Evolutionary conservation across 441 rosid species (phyloP).

Genomic region (Euphorbia celastroides): DNA sequence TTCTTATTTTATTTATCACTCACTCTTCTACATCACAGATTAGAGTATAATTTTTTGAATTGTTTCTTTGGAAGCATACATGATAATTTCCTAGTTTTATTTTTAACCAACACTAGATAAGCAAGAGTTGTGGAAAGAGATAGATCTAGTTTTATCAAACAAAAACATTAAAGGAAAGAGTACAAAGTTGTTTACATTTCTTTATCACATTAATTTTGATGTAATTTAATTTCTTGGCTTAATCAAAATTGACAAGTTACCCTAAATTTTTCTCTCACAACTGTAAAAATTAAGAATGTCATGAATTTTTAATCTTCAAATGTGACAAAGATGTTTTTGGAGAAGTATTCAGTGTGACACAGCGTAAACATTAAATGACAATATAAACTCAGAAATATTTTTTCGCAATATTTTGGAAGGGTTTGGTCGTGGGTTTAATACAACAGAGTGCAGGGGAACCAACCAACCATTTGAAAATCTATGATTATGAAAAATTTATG

Average conservation of each 20-base stretch:
- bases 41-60: background rate
- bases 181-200: background rate
- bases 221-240: background rate
- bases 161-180: background rate
- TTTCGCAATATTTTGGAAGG: background rate
- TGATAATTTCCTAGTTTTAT: background rate
- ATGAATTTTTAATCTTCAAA: no score
- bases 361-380: background rate
- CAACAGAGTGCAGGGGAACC: background rate
- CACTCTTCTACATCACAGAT: no score
- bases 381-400: background rate
- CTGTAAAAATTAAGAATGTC: background rate
- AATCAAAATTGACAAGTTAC: background rate
- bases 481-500: background rate
- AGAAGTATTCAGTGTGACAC: no score
- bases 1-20: background rate
- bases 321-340: background rate
- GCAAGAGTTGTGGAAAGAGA: background rate
- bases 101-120: background rate
- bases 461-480: background rate
- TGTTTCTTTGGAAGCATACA: background rate
- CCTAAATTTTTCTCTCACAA: background rate
- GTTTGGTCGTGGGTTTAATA: background rate
- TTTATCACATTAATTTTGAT: background rate
- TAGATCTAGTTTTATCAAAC: background rate